Evolutionary conservation across 108 stramenopile species (phyloP).

Genomic region (Cyclotella sp.): DNA sequence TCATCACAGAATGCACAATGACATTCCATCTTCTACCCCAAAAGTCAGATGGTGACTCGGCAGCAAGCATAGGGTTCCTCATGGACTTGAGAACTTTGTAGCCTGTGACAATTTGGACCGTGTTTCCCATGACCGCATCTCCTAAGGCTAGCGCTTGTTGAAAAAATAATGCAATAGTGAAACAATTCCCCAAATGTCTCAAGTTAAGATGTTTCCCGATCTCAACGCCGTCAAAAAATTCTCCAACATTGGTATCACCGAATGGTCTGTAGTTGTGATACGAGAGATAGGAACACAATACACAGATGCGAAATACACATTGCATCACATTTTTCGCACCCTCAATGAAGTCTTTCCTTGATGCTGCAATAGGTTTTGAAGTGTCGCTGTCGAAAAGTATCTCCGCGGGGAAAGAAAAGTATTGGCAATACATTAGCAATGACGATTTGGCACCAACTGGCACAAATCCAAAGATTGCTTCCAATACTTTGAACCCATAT

Average conservation of each 20-base stretch:
- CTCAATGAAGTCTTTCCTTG: conserved; percentile 9
- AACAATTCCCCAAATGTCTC: conserved; percentile 37
- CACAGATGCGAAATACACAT: neutral
- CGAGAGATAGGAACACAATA: conserved; percentile 32
- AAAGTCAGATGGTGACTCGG: conserved; percentile 65
- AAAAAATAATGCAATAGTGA: conserved; percentile 33
- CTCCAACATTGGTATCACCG: conserved; percentile 25
- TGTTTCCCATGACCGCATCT: conserved; percentile 2
- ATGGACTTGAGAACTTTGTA: conserved; percentile 23
- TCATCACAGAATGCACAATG: conserved; percentile 68
- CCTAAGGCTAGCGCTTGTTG: conserved; percentile 36
- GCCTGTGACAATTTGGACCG: conserved; percentile 20
- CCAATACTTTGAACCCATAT: conserved; percentile 33
- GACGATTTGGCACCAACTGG: conserved; percentile 19
- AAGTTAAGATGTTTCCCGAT: conserved; percentile 8
- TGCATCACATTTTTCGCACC: neutral
- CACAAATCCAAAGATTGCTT: conserved; percentile 28
- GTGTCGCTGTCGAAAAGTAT: conserved; percentile 21
- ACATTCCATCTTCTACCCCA: conserved; percentile 81
- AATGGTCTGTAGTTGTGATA: conserved; percentile 37
- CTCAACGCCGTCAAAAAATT: conserved; percentile 27
- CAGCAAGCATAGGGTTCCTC: conserved; percentile 55
- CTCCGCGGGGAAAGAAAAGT: conserved; percentile 34
- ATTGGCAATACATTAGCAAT: conserved; percentile 16
- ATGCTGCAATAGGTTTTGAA: conserved; percentile 2